Percentiles rank a stretch among this genome's conserved stretches.
Evolutionary conservation across 768 basidiomycete species (phyloP).

Genomic region (Boletus rubescentipes): DNA sequence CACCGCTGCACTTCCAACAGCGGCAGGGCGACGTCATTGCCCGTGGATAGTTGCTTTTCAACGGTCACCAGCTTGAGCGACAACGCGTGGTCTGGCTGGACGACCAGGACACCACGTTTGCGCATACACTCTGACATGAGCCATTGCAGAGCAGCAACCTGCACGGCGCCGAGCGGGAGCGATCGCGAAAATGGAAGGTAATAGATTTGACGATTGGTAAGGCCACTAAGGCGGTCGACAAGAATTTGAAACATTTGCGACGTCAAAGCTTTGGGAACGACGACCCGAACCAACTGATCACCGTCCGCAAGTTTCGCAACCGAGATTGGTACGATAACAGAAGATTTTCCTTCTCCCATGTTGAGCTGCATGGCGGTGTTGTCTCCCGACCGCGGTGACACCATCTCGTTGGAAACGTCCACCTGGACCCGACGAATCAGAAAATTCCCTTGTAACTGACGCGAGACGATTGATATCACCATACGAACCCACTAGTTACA

Average conservation of each 20-base stretch:
- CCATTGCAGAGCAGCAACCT: slow-evolving; percentile 22
- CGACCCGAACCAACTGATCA: slow-evolving; percentile 42
- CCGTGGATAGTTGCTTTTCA: slow-evolving; percentile 28
- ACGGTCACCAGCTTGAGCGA: slow-evolving; percentile 47
- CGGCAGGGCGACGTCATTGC: not conserved
- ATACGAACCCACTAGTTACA: not conserved
- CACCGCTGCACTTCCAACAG: slow-evolving; percentile 26
- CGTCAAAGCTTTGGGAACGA: slow-evolving; percentile 45
- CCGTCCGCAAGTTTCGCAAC: slow-evolving; percentile 42
- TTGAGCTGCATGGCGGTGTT: slow-evolving; percentile 50
- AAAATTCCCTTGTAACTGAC: slow-evolving; percentile 44
- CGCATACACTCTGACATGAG: slow-evolving; percentile 38
- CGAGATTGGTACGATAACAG: slow-evolving; percentile 45
- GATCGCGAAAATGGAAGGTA: slow-evolving; percentile 48
- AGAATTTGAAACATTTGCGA: slow-evolving; percentile 48
- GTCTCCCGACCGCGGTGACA: slow-evolving; percentile 30
- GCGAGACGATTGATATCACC: not conserved
- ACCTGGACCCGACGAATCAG: slow-evolving; percentile 41
- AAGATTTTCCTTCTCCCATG: slow-evolving; percentile 57
- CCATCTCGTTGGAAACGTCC: slow-evolving; percentile 44
- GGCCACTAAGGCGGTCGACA: slow-evolving; percentile 39
- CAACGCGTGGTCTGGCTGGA: slow-evolving; percentile 52
- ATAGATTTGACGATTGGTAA: slow-evolving; percentile 44
- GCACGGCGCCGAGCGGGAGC: slow-evolving; percentile 14
- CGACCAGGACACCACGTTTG: slow-evolving; percentile 40